phyloP scores from a whole-genome alignment of 345 rosid genomes.

The Moricandia arvensis region DNA sequence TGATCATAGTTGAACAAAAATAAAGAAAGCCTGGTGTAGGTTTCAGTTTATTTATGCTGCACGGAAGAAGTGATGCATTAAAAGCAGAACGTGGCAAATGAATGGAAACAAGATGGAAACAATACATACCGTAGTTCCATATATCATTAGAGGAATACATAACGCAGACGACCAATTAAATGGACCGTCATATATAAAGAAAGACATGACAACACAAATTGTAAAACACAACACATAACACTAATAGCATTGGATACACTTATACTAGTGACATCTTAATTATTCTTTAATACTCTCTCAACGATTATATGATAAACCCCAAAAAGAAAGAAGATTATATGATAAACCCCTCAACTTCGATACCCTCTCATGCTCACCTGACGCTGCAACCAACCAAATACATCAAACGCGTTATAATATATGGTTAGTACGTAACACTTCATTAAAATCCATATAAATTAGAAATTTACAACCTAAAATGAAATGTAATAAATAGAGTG shows the following conservation, averaged over 20 bases:
- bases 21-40: not conserved
- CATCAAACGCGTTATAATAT: not conserved
- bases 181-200: slow-evolving; percentile 7
- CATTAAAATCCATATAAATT: not conserved
- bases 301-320: not conserved
- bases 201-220: slow-evolving; percentile 14
- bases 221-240: not conserved
- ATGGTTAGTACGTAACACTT: not conserved
- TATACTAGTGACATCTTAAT: slow-evolving; percentile 16
- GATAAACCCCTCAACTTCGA: not conserved
- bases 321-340: too few relatives aligned
- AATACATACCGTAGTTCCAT: slow-evolving; percentile 16
- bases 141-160: slow-evolving; percentile 18
- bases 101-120: not conserved
- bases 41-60: not conserved
- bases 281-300: slow-evolving; percentile 20
- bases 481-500: not conserved
- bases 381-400: slow-evolving; percentile 27
- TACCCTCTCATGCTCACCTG: slow-evolving; percentile 12
- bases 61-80: not conserved
- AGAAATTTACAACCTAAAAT: not conserved
- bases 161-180: slow-evolving; percentile 20
- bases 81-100: slow-evolving; percentile 5
- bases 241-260: not conserved
- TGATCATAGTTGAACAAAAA: not conserved